Percentiles rank a stretch among this genome's conserved stretches.
These are phyloP conservation scores for Ambispora gerdemannii DNA, from an alignment of 192 early-diverging fungal genomes.

Conservation along the genomic window DNA sequence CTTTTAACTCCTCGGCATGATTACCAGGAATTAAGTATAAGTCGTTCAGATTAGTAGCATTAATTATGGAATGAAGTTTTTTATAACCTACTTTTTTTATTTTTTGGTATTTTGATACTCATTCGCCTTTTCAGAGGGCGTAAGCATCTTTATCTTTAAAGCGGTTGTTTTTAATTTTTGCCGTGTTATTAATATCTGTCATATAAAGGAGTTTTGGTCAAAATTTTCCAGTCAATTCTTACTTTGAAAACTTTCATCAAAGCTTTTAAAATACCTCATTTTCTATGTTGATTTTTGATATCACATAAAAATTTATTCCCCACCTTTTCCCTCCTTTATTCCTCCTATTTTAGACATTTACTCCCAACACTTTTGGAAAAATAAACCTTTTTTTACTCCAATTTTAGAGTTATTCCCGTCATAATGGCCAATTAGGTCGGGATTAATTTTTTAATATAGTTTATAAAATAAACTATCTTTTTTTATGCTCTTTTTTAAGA, in stretches of 20 bases:
- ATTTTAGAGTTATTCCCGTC: neutral
- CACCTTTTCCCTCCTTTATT: no score
- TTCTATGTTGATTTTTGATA: no score
- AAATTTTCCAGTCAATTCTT: no score
- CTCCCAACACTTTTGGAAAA: no score
- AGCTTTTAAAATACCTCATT: no score
- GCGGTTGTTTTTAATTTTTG: neutral
- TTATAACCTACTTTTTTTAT: conserved; percentile 17
- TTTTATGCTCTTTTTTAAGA: neutral
- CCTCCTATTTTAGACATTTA: no score
- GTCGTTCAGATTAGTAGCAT: conserved; percentile 7
- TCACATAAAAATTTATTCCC: no score
- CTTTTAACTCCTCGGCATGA: conserved; percentile 8
- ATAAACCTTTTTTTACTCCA: no score
- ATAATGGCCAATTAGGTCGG: neutral
- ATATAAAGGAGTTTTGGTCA: no score
- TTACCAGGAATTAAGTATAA: conserved; percentile 20
- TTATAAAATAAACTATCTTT: neutral
- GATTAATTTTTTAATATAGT: neutral
- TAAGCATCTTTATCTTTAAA: conserved; percentile 13
- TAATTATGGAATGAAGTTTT: conserved; percentile 11
- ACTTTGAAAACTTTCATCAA: no score
- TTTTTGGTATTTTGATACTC: conserved; percentile 17
- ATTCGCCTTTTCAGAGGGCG: conserved; percentile 9
- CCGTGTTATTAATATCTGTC: no score